These are phyloP conservation scores for Pestalotiopsis sp. DNA, from an alignment of 2,329 filamentous ascomycete genomes.

Conservation along the genomic window DNA sequence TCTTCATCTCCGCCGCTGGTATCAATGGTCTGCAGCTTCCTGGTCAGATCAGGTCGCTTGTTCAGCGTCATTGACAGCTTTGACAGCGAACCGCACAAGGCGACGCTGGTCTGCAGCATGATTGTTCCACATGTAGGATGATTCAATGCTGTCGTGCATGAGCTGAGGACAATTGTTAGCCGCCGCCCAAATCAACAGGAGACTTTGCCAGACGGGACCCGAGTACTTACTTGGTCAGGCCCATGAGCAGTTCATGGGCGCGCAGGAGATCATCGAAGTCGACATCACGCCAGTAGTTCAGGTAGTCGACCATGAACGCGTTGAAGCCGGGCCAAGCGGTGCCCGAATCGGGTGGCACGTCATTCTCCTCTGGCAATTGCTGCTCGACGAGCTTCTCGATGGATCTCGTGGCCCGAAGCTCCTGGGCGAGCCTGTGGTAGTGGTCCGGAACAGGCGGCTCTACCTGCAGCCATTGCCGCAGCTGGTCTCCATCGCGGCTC, in stretches of 20 bases:
- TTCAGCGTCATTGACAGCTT: slow-evolving; percentile 84
- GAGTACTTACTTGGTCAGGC: slow-evolving; percentile 69
- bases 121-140: slow-evolving; percentile 79
- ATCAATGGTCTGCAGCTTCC: slow-evolving; percentile 56
- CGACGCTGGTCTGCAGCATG: slow-evolving; percentile 81
- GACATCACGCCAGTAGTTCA: slow-evolving; percentile 79
- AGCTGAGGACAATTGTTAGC: slow-evolving; percentile 48
- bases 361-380: slow-evolving; percentile 65
- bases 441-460: slow-evolving; percentile 69
- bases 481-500: slow-evolving; percentile 62
- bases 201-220: neutral
- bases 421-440: slow-evolving; percentile 68
- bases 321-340: slow-evolving; percentile 76
- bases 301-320: slow-evolving; percentile 78
- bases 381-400: slow-evolving; percentile 66
- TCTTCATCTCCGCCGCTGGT: slow-evolving; percentile 69
- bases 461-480: slow-evolving; percentile 73
- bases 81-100: slow-evolving; percentile 77
- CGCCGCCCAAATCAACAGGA: neutral
- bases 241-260: slow-evolving; percentile 74
- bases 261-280: slow-evolving; percentile 73
- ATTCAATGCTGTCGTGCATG: slow-evolving; percentile 79
- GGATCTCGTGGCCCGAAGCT: slow-evolving; percentile 60
- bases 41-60: slow-evolving; percentile 75
- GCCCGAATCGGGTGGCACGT: slow-evolving; percentile 63